Base-by-base conservation (phyloP, 805 yeast genomes). In the Zygosaccharomyces rouxii region DNA sequence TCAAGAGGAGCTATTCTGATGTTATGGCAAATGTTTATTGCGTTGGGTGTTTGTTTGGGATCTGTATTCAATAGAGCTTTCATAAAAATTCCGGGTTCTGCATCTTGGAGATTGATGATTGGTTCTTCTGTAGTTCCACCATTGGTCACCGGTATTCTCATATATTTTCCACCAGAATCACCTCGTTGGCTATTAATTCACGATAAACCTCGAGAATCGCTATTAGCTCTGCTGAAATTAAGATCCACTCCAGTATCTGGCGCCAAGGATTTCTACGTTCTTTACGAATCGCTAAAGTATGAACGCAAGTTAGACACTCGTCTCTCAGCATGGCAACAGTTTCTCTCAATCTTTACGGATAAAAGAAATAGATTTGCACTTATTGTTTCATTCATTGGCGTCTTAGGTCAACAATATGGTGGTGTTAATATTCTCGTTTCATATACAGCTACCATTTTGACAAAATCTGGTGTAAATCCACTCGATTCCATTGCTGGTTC, bases 21-120 rank as follows among this genome's bases (percentile, higher is more conserved):
- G 60, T 69, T 84, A 58, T 86, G 84, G 69, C 89, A 89, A 47
- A 77, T 85, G 26, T 77, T 83, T 38, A 80, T 84, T 55, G 82
- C 84, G 25, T 74, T 83, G 41, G 94, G 95, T 63, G 82, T 88
- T 30, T 73, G 83, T 54, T 71, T 84, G 60, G 88, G 90, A 16
- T 84, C 83, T 66, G 81, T 86, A 83, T 69, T 83, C 52, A 86
- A 81, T 62, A 83, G 80, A 61, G 90, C 89, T 35, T 72, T 83
- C 35, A 80, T 83, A 9, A 83, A 79, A 60, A 75, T 72, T 40
- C 50, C 55, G 21, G 58, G 72, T 50, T 71, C 75, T 26, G 78
- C 80, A 26, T 71, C 80, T 10, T 86, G 92, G 90, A 79, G 94
- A 71, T 75, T 86, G 65, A 92, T 94, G 28, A 77, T 86, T 54